Base-by-base conservation (phyloP, 805 yeast genomes). In the Ascoidea rubescens region DNA sequence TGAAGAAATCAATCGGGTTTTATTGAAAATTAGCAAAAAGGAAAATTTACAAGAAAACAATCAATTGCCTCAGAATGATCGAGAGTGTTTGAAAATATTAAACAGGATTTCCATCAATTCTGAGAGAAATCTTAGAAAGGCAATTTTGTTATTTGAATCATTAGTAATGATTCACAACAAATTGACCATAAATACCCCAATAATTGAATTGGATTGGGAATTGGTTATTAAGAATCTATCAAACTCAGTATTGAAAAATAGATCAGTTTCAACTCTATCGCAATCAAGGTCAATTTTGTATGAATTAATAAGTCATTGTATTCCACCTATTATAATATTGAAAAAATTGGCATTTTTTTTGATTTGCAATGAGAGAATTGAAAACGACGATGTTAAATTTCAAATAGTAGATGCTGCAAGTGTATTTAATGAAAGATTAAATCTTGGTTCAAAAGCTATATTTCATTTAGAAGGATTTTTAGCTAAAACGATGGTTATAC, bases 381-480 rank as follows among this genome's bases (percentile, higher is more conserved):
- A 21, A 21, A 61, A 59, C 16, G 62, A 60, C 10, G 54, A 59
- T 0, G 63, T 72, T 2, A 73, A 76, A 47, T 55, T 64, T n/a
- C 70, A 66, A 5, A 69, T 87, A 43, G 77, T 85, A 8, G 75
- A 75, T 6, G 67, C 79, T 5, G 83, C 84, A 2, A 77, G 95
- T 1, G 62, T 72, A 1, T 83, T 79, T 60, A 99, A 93, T 62
- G 96, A 93, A 60, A 76, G 99, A 53, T 72, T 93, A 54, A 79
- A 89, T 53, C 68, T 85, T 54, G 99, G 98, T 2, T 77, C 78
- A 54, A 93, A 93, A 66, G 87, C 89, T 45, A 91, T 93, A 10
- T 93, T 87, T 67, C 99, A 93, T 67, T 68, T 93, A 52, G 99
- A 93, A 69, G 99, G 98, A 1, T 93, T 88, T 63, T 77, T 87